Conservation (phyloP, 2,329 filamentous ascomycete genomes). For the Cylindrodendrum hubeiense region DNA sequence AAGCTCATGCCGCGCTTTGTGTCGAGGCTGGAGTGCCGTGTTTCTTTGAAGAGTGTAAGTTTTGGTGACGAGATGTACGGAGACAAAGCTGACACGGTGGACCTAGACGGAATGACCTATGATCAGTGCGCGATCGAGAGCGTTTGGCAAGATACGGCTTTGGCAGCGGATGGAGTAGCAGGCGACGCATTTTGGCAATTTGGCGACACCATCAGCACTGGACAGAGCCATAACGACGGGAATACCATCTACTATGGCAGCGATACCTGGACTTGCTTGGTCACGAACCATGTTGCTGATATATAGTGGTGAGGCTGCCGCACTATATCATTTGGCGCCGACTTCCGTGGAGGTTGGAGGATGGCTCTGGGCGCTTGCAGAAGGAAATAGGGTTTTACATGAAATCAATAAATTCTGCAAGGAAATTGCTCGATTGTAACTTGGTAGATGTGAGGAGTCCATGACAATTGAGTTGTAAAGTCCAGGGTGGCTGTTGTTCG, state of each 20-base stretch:
- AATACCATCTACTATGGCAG: slow-evolving; percentile 59
- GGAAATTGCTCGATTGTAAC: background rate
- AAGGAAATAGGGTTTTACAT: background rate
- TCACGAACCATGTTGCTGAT: slow-evolving; percentile 55
- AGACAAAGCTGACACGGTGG: background rate
- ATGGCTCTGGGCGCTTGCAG: background rate
- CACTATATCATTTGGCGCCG: no score
- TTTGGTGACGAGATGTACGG: background rate
- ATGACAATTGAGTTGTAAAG: background rate
- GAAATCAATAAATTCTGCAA: background rate
- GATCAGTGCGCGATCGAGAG: slow-evolving; percentile 57
- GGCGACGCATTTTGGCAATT: slow-evolving; percentile 57
- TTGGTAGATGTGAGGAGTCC: background rate
- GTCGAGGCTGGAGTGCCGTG: slow-evolving; percentile 46
- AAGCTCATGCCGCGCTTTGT: slow-evolving; percentile 45
- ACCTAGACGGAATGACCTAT: slow-evolving; percentile 39
- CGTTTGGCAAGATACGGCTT: slow-evolving; percentile 57
- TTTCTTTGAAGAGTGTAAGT: slow-evolving; percentile 50
- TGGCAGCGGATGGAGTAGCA: slow-evolving; percentile 47
- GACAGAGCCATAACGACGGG: slow-evolving; percentile 57
- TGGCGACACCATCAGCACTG: slow-evolving; percentile 55
- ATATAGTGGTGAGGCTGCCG: background rate
- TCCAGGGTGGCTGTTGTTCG: background rate
- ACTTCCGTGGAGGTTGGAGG: background rate
- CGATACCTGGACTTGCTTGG: slow-evolving; percentile 57